Percentiles rank a stretch among this genome's conserved stretches.
Evolutionary conservation across 495 filamentous ascomycete species (phyloP).

Genomic region (Daldinia bambusicola): DNA sequence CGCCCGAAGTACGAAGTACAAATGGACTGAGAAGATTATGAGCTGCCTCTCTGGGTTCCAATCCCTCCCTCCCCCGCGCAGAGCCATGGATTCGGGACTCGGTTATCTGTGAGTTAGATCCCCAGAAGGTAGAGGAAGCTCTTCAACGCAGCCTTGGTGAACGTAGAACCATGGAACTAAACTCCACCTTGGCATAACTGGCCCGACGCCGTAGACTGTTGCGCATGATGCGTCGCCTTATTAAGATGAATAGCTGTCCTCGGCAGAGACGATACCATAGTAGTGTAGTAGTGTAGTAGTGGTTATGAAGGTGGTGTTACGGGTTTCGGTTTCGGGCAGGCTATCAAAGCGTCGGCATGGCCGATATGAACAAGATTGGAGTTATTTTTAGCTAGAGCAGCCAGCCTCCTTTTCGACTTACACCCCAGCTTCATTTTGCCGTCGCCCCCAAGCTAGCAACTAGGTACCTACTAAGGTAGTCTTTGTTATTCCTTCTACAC

Average conservation of each 20-base stretch:
- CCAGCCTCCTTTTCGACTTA: conserved; percentile 4
- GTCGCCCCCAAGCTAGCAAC: conserved; percentile 15
- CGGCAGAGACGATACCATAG: not conserved
- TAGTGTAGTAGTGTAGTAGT: not conserved
- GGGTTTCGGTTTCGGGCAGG: not conserved
- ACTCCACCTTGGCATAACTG: not conserved
- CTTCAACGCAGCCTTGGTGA: not conserved
- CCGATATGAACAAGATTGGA: conserved; percentile 16
- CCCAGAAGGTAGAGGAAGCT: not conserved
- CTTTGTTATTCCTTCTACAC: conserved; percentile 1
- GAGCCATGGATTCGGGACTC: not conserved
- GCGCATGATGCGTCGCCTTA: not conserved
- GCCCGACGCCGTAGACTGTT: not conserved
- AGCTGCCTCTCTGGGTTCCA: not conserved
- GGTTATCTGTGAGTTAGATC: conserved; percentile 3
- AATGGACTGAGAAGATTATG: not conserved
- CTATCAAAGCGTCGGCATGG: conserved; percentile 17
- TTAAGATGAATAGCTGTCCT: not conserved
- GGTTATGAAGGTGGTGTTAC: not conserved
- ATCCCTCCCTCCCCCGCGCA: not conserved
- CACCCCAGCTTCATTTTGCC: not conserved
- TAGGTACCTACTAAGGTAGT: not conserved
- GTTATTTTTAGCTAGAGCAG: conserved; percentile 26
- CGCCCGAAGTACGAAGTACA: too few relatives aligned
- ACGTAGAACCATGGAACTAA: not conserved